Base-by-base conservation (phyloP, 2,329 filamentous ascomycete genomes). In the Trichocomaceae sp. region DNA sequence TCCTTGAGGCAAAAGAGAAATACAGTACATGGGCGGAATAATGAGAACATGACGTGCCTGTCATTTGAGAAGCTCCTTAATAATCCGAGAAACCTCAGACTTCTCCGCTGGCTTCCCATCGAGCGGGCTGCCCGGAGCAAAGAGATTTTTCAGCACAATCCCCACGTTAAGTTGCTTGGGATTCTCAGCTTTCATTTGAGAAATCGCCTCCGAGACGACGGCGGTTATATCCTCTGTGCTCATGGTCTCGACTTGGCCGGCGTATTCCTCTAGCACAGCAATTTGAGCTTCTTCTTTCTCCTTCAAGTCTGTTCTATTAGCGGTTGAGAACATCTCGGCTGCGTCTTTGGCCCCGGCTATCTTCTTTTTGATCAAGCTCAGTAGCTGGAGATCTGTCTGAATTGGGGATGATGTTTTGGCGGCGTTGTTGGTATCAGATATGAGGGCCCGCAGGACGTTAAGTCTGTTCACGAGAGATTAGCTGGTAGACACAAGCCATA, bases 371-470 rank as follows among this genome's bases (percentile, higher is more conserved):
- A 79, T 72, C 33, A 78, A 60, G 1, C 71, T 66, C 7, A 79
- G 62, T 29, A 79, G 65, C 52, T 77, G 74, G 15, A 76, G 63
- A 55, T 79, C 75, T 23, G 74, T 76, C 54, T 70, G 67, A 20
- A 78, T 72, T 10, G 76, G 75, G 15, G 66, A 68, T 2, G 73
- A 59, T 19, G 73, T 72, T 65, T 77, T 77, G 51, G 71, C 67
- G n/a, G 73, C 69, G 59, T 77, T 77, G 62, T 76, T 77, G 60
- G 72, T 72, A 59, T 79, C 76, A 48, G 76, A 72, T 52, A 79
- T 76, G 56, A 78, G 64, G 46, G 72, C 70, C 35, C 76, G 75
- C 17, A 79, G 66, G 37, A 77, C 76, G 60, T 76, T 75, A 26
- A 78, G 64, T 59, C 76, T 57, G 13, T 23, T n/a, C 4, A 29